Evolutionary conservation across 495 filamentous ascomycete genomes (phyloP), one percentile per base, ranked within the genome.

Genomic region (Penicillium roqueforti): DNA sequence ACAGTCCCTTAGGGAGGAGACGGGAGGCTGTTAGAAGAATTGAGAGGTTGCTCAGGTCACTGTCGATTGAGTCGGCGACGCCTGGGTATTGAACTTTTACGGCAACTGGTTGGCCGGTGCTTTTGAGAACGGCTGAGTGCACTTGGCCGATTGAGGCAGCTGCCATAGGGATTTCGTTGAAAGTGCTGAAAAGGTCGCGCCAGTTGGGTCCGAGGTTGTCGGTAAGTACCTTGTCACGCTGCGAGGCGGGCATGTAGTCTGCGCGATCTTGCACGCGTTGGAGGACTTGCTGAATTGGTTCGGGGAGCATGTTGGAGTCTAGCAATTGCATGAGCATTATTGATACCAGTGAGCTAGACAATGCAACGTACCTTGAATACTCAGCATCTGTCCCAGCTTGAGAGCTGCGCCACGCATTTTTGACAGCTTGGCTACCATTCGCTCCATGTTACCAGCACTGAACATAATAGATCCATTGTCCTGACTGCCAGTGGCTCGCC

Each of bases 121-220:
- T 86, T 43, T 83, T 84, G n/a, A 98, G 80, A 1, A 82, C 80
- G 1, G 91, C 93, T 41, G 85, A 80, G 71, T 98, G 93, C 0
- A 98, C 93, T 72, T 98, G 93, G 20, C 93, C 93, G 55, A 98
- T 98, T 0, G 92, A 97, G n/a, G 93, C 93, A 14, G 93, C 93
- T 4, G 93, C 93, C 59, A 98, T 88, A 1, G 93, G 93, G 38
- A 88, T 83, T 45, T 97, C 93, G 6, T 95, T 85, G 62, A 98
- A 98, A 1, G 83, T 81, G 10, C 71, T 74, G 63, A 92, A 98
- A 3, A 97, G 72, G 10, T 88, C 82, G 19, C 91, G 81, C 93
- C 93, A 98, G 45, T 92, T 79, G 1, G 83, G 61, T 5, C 95
- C 95, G 3, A 98, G 82, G 62, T 92, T 95, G 6, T 78, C 72